Evolutionary conservation across 139 green algal species (phyloP), one percentile per base, ranked within the genome.

Genomic region (Astrephomene gubernaculifera): DNA sequence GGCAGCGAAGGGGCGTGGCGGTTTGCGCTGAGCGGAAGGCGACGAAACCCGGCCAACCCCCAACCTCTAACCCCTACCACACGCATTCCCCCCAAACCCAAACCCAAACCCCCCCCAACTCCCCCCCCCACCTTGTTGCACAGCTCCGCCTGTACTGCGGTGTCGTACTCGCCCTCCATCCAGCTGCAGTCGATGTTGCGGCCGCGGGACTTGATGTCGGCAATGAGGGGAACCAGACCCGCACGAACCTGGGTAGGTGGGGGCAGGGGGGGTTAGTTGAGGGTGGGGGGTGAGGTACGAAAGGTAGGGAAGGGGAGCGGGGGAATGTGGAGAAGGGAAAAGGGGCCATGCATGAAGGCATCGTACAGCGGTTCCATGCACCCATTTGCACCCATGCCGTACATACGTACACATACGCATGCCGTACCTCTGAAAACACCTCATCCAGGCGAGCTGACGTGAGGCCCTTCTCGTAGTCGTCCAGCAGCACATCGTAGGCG

Each of bases 401-500:
- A n/a, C n/a, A n/a, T n/a, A n/a, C n/a, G n/a, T n/a, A n/a, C n/a
- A n/a, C n/a, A n/a, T n/a, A n/a, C n/a, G n/a, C 54, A 29, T 65
- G 4, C 43, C 68, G 31, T 36, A 97, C 89, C 90, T 94, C 76
- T 2, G 68, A 31, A 36, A 99, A 99, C 38, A 99, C 92, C 53
- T 95, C 89, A n/a, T 96, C 93, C 76, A 99, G 90, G 5, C 95
- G 83, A 2, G 82, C 90, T 0, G 75, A 60, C 0, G 93, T 98
- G 87, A 97, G 93, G 9, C 95, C 94, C 87, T 94, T 95, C 90
- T 98, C 95, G 54, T 95, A 99, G n/a, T 98, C 91, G 69, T 98
- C 95, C 67, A 98, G 90, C 65, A 95, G 86, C 38, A 96, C 85
- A 63, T 86, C 79, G 64, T 85, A 85, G n/a, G 67, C 41, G 44